Evolutionary conservation across 257 asterid species (phyloP).

Genomic region (Nicotiana tomentosiformis): DNA sequence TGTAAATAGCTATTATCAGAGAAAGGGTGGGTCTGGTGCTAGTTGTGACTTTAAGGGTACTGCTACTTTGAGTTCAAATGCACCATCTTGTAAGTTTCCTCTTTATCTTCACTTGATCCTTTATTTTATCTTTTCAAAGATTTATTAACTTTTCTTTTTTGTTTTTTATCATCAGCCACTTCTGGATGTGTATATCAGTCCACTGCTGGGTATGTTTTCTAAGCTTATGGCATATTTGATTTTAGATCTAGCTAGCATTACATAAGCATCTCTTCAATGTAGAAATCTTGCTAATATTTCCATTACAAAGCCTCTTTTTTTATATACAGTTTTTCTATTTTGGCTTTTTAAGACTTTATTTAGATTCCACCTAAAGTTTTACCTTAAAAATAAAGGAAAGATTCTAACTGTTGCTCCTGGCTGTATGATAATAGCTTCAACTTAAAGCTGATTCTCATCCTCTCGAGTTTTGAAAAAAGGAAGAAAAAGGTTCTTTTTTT

Average conservation of each 20-base stretch:
- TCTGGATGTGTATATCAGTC: conserved; percentile 45
- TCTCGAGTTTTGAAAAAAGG: neutral
- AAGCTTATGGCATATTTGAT: neutral
- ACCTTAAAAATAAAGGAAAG: neutral
- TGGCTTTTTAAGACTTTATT: neutral
- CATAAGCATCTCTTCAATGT: neutral
- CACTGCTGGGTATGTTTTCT: conserved; percentile 50
- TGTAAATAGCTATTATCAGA: conserved; percentile 77
- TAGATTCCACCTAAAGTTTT: neutral
- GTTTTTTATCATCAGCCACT: conserved; percentile 24
- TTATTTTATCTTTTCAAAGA: neutral
- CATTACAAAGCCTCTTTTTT: too few relatives aligned
- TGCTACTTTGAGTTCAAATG: conserved; percentile 30
- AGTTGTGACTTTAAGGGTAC: conserved; percentile 69
- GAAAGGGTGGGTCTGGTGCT: conserved; percentile 31
- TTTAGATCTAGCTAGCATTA: neutral
- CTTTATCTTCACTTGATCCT: neutral
- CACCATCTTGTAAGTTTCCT: conserved; percentile 41
- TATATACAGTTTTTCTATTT: neutral
- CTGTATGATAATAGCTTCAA: neutral
- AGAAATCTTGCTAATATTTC: too few relatives aligned
- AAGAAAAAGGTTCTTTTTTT: neutral
- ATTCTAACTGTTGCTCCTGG: neutral
- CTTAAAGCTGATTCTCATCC: neutral
- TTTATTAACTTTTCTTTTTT: neutral